A percentile compares a stretch with the other conserved stretches of the same genome.
phyloP scores from a whole-genome alignment of 768 basidiomycete species.

The Panaeolus papilionaceus region DNA sequence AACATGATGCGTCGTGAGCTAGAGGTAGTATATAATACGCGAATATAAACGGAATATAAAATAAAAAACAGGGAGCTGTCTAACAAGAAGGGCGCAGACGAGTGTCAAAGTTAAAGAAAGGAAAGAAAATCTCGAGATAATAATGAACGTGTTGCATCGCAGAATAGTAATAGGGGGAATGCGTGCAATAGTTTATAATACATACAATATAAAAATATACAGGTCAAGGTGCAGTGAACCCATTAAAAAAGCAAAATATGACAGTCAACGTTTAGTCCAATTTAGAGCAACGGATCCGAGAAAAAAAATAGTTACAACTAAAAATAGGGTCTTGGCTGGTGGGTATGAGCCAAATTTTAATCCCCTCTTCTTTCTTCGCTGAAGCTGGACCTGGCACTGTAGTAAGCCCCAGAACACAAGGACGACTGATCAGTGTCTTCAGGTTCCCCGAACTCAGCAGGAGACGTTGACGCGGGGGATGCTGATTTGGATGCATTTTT shows the following conservation, averaged over 20 bases:
- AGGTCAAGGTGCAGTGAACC: not conserved
- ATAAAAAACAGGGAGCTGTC: not conserved
- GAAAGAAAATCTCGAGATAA: not conserved
- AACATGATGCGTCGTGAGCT: not conserved
- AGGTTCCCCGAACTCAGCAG: not conserved
- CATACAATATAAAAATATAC: conserved; percentile 11
- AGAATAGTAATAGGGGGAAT: not conserved
- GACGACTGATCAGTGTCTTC: conserved; percentile 26
- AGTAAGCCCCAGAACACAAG: conserved; percentile 28
- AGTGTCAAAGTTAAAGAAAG: not conserved
- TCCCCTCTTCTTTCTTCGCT: conserved; percentile 10
- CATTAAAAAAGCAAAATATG: not conserved
- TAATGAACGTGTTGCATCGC: not conserved
- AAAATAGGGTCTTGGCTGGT: not conserved
- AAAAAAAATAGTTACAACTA: not conserved
- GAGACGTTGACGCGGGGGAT: not conserved
- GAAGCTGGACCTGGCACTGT: conserved; percentile 36
- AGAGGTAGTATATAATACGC: not conserved
- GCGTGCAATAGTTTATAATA: conserved; percentile 6
- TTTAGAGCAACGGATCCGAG: not conserved
- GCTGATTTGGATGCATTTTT: not conserved
- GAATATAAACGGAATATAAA: not conserved
- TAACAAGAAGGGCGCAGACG: not conserved
- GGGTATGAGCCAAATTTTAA: not conserved
- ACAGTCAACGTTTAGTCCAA: not conserved